Evolutionary conservation across 2,329 filamentous ascomycete species (phyloP).

Genomic region (Pseudocercospora crystallina): DNA sequence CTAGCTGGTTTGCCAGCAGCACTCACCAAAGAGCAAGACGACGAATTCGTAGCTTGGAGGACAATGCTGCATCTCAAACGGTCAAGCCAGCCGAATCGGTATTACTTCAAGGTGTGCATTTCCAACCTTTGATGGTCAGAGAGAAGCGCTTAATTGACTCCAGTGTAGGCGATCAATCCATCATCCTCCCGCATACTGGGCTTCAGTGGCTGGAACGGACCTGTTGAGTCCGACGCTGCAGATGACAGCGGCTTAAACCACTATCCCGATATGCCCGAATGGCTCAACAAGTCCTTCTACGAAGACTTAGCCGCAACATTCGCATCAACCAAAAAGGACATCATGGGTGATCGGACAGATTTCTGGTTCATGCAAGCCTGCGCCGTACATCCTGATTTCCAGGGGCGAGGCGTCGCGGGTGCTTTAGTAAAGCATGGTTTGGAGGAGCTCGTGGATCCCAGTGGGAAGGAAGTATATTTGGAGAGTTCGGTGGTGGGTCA

Average conservation of each 20-base stretch:
- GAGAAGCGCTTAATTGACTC: not conserved
- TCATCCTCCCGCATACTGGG: not conserved
- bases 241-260: not conserved
- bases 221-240: not conserved
- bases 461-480: constrained; percentile 7
- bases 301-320: constrained; percentile 1
- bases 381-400: constrained; percentile 13
- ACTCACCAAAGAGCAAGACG: constrained; percentile 1
- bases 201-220: constrained; percentile 6
- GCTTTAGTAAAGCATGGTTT: constrained; percentile 4
- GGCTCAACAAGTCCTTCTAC: not conserved
- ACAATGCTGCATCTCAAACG: not conserved
- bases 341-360: constrained; percentile 8
- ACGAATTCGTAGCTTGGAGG: constrained; percentile 2
- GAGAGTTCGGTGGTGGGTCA: constrained; percentile 4
- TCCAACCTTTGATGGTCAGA: not conserved
- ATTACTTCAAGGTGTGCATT: not conserved
- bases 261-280: constrained; percentile 4
- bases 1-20: not conserved
- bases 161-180: not conserved
- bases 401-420: constrained; percentile 6
- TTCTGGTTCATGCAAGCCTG: constrained; percentile 11
- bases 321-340: constrained; percentile 1
- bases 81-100: not conserved
- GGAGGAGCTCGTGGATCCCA: constrained; percentile 6